Base-by-base conservation (phyloP, 495 filamentous ascomycete genomes). In the Tuber indicum region DNA sequence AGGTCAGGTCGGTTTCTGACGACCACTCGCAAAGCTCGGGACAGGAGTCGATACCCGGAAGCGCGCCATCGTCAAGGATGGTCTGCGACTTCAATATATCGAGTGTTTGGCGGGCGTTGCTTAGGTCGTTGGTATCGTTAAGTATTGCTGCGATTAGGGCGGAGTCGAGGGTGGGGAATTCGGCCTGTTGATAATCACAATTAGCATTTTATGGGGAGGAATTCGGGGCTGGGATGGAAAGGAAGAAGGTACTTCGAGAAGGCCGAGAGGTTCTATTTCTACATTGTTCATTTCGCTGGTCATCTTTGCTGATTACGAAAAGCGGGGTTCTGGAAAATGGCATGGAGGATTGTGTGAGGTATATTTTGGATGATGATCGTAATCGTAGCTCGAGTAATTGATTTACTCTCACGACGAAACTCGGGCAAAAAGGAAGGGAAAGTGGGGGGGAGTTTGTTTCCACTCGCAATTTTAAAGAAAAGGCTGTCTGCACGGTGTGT, bases 111-210 rank as follows among this genome's bases (percentile, higher is more conserved):
- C 74, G 75, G 9, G 74, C 75, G 42, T 8, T 21, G 1, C 74
- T 52, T 12, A 80, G 16, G 21, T 72, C 70, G 23, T 39, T 46
- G 7, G 81, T 83, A 44, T 83, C 81, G 70, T 70, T 81, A 78
- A 81, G 73, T 76, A 83, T 83, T 43, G 81, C 73, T 52, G 81
- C 78, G 36, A 83, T 79, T 69, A 83, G 72, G n/a, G 81, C 70
- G 32, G 77, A 75, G 47, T 83, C 81, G 32, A 83, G 44, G n/a
- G 69, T 75, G 42, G 45, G 71, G 75, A 80, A 83, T 75, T 83
- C 81, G 74, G 71, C 46, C 81, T 83, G 39, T n/a, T 17, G 42
- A 23, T 7, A n/a, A 32, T 73, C 47, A 76, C 66, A 49, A 71
- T 69, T 44, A 45, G 69, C 45, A n/a, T 19, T 45, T 47, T 45